phyloP scores from a whole-genome alignment of 768 basidiomycete genomes.

The Chiua virens region DNA sequence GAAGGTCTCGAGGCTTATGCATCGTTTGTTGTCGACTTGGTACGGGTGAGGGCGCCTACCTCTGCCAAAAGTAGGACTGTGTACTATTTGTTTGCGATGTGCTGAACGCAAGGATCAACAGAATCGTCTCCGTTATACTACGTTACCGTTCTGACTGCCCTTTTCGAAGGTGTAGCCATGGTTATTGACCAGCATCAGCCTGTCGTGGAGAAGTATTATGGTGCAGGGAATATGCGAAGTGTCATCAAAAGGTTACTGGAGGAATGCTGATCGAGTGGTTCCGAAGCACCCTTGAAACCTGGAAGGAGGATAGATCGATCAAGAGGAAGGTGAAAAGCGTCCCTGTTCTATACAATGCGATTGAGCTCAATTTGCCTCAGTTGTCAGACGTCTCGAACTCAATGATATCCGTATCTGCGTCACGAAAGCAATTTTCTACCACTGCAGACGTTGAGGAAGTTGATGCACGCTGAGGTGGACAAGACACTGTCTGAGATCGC shows the following conservation, averaged over 20 bases:
- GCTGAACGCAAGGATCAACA: slow-evolving; percentile 32
- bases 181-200: slow-evolving; percentile 98
- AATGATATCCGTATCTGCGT: slow-evolving; percentile 31
- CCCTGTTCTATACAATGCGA: not conserved
- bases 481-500: slow-evolving; percentile 84
- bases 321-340: slow-evolving; percentile 63
- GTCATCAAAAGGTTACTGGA: slow-evolving; percentile 75
- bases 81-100: slow-evolving; percentile 4
- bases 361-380: slow-evolving; percentile 29
- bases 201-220: slow-evolving; percentile 98
- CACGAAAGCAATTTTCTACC: slow-evolving; percentile 33
- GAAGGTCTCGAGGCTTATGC: slow-evolving; percentile 93
- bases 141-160: slow-evolving; percentile 81
- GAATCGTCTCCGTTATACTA: slow-evolving; percentile 93
- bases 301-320: slow-evolving; percentile 89
- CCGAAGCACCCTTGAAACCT: slow-evolving; percentile 71
- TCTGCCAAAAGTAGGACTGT: slow-evolving; percentile 72
- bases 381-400: slow-evolving; percentile 49
- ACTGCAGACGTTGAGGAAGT: slow-evolving; percentile 51
- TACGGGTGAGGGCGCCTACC: slow-evolving; percentile 72
- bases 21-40: slow-evolving; percentile 88
- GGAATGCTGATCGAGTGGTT: slow-evolving; percentile 86
- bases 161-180: slow-evolving; percentile 94
- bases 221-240: slow-evolving; percentile 77
- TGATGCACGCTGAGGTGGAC: slow-evolving; percentile 91